Evolutionary conservation across 805 yeast species (phyloP).

Genomic region (Kodamaea neixiangensis): DNA sequence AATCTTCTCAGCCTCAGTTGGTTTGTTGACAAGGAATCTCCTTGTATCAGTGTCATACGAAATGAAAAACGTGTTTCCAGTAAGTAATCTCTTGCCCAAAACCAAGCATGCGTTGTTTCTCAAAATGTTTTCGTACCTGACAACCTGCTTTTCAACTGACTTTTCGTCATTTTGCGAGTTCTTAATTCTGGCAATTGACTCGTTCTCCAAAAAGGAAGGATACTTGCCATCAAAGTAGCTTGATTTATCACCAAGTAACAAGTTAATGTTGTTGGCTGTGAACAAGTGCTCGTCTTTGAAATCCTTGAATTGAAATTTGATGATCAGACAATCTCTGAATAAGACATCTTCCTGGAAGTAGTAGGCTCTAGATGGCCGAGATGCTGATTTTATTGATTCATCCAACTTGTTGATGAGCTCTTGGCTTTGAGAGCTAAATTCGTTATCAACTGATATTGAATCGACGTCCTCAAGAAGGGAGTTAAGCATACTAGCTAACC

Average conservation of each 20-base stretch:
- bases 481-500: constrained; percentile 19
- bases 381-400: constrained; percentile 13
- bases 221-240: constrained; percentile 13
- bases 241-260: constrained; percentile 24
- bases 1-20: not conserved
- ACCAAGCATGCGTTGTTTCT: constrained; percentile 29
- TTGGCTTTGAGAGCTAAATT: not conserved
- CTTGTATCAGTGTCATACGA: constrained; percentile 2
- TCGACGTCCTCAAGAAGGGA: constrained; percentile 10
- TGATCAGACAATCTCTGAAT: constrained; percentile 58
- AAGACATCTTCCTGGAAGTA: constrained; percentile 66
- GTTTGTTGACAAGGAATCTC: constrained; percentile 4
- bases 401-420: constrained; percentile 21
- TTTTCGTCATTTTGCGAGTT: not conserved
- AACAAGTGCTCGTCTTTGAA: constrained; percentile 58
- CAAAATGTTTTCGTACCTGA: constrained; percentile 27
- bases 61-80: constrained; percentile 9
- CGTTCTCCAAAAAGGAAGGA: constrained; percentile 25
- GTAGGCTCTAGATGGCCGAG: constrained; percentile 51
- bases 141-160: constrained; percentile 5
- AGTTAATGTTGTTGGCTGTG: constrained; percentile 19
- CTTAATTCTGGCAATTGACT: constrained; percentile 9
- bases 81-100: constrained; percentile 24
- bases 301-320: constrained; percentile 57
- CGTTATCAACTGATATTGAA: not conserved